Conservation (phyloP, 2,329 filamentous ascomycete species). For the Pseudonectria foliicola region DNA sequence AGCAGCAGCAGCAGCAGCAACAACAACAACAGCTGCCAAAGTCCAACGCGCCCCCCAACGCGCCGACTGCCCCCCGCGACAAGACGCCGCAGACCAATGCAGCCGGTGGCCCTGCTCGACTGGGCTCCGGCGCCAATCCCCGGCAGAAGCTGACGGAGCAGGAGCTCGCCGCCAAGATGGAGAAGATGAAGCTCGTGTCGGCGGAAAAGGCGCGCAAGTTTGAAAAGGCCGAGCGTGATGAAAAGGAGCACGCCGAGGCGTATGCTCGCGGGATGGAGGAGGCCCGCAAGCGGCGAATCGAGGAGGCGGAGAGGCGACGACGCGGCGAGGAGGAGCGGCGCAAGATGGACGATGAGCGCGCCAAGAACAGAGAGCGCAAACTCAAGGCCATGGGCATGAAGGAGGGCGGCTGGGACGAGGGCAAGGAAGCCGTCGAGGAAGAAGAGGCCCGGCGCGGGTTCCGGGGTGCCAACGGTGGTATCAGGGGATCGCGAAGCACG, state of each 20-base stretch:
- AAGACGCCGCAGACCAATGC: conserved; percentile 25
- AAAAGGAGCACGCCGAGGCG: conserved; percentile 47
- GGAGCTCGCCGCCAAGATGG: conserved; percentile 53
- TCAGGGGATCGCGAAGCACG: conserved; percentile 30
- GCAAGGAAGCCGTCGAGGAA: conserved; percentile 40
- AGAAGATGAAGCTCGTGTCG: conserved; percentile 50
- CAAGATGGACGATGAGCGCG: conserved; percentile 52
- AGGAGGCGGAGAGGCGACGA: conserved; percentile 45
- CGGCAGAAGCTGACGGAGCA: conserved; percentile 53
- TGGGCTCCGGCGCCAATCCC: conserved; percentile 50
- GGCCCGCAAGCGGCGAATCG: conserved; percentile 41
- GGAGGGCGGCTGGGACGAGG: conserved; percentile 52
- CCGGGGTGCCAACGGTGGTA: conserved; percentile 34
- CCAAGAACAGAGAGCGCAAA: conserved; percentile 53
- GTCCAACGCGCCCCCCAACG: conserved; percentile 24
- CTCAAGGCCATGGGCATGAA: conserved; percentile 50
- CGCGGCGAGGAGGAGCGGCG: conserved; percentile 45
- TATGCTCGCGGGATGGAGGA: conserved; percentile 51
- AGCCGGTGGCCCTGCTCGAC: conserved; percentile 33
- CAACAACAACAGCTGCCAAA: conserved; percentile 12
- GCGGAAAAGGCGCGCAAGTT: conserved; percentile 54
- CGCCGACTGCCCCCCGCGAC: conserved; percentile 24
- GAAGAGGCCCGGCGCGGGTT: conserved; percentile 36
- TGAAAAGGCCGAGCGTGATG: conserved; percentile 50
- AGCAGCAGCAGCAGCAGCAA: too few relatives aligned